Evolutionary conservation across 2,329 filamentous ascomycete species (phyloP).

Genomic region (Pezizomycotina sp.): DNA sequence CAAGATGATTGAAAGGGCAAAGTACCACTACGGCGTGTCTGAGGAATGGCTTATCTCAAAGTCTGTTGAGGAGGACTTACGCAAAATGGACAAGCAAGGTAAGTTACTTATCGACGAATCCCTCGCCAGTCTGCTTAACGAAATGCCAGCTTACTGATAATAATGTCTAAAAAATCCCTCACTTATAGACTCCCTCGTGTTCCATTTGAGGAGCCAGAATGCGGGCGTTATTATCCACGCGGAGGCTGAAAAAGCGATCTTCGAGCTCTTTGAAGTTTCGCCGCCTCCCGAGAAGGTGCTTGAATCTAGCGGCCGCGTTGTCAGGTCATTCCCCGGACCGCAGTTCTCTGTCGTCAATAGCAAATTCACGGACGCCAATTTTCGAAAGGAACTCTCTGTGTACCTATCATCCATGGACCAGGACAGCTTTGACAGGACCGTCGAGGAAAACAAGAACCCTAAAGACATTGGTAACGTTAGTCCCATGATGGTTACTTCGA

Average conservation of each 20-base stretch:
- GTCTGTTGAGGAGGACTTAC: not conserved
- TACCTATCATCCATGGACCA: slow-evolving; percentile 19
- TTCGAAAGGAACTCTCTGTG: slow-evolving; percentile 4
- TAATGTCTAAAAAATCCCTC: slow-evolving; percentile 7
- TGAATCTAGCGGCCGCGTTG: slow-evolving; percentile 29
- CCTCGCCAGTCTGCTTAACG: not conserved
- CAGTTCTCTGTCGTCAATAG: slow-evolving; percentile 27
- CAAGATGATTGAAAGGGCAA: slow-evolving; percentile 4
- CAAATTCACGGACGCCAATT: slow-evolving; percentile 24
- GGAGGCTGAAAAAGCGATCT: slow-evolving; percentile 21
- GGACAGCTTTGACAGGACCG: slow-evolving; percentile 15
- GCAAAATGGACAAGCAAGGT: slow-evolving; percentile 16
- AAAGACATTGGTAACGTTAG: slow-evolving; percentile 12
- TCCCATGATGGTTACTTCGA: slow-evolving; percentile 38
- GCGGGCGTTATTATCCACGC: slow-evolving; percentile 32
- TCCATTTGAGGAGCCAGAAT: slow-evolving; percentile 35
- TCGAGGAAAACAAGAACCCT: slow-evolving; percentile 29
- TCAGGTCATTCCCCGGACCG: slow-evolving; percentile 33
- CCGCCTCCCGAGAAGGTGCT: slow-evolving; percentile 30
- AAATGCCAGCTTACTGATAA: not conserved
- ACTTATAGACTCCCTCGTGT: slow-evolving; percentile 27
- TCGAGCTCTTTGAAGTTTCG: slow-evolving; percentile 36
- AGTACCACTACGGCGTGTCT: slow-evolving; percentile 4
- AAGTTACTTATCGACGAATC: slow-evolving; percentile 4
- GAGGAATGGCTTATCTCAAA: slow-evolving; percentile 7